Percentiles rank a stretch among this genome's conserved stretches.
phyloP scores from a whole-genome alignment of 1,284 basidiomycete species.

The Irpex sp. region DNA sequence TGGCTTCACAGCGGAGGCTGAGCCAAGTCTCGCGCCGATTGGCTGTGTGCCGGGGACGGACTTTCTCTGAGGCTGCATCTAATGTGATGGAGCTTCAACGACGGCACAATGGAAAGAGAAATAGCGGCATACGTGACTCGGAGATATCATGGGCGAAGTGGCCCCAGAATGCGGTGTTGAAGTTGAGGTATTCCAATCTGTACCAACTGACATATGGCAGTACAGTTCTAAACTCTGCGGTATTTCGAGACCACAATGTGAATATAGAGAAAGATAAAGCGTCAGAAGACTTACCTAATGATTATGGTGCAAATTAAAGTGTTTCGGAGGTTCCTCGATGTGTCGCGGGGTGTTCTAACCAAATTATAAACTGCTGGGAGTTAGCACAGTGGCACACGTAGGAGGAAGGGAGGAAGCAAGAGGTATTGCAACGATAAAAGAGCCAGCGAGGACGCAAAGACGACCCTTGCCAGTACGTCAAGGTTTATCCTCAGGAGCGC shows the following conservation, averaged over 20 bases:
- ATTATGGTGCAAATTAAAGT: constrained; percentile 2
- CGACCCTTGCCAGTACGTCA: constrained; percentile 9
- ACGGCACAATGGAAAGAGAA: constrained; percentile 7
- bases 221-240: not conserved
- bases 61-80: constrained; percentile 45
- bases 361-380: constrained; percentile 8
- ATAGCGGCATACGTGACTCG: constrained; percentile 46
- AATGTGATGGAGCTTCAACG: constrained; percentile 14
- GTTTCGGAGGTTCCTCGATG: not conserved
- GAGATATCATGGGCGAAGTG: constrained; percentile 58
- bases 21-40: constrained; percentile 51
- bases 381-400: constrained; percentile 1
- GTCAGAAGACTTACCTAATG: constrained; percentile 1
- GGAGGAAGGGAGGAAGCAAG: not conserved
- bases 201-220: constrained; percentile 2
- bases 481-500: not conserved
- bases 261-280: not conserved
- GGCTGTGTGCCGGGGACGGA: constrained; percentile 39
- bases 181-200: constrained; percentile 42
- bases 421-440: not conserved
- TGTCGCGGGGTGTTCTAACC: constrained; percentile 4
- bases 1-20: constrained; percentile 44
- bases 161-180: constrained; percentile 60
- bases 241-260: not conserved
- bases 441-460: not conserved